Percentiles rank a stretch among this genome's conserved stretches.
Evolutionary conservation across 192 early-diverging fungal genomes (phyloP).

Genomic region (Borealophlyctis nickersoniae): DNA sequence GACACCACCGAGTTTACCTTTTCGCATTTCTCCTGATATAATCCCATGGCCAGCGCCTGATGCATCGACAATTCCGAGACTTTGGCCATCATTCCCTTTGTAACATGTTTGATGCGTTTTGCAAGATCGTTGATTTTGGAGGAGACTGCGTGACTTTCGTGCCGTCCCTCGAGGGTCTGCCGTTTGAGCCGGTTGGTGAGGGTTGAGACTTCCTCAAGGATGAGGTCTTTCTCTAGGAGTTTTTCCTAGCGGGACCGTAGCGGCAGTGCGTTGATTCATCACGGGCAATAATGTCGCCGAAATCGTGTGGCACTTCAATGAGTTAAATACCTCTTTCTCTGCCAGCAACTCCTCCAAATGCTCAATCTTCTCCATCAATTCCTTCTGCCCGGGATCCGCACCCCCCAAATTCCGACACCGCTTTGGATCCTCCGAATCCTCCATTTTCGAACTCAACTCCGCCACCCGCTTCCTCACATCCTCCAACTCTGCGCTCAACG

Average conservation of each 20-base stretch:
- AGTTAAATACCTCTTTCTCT: conserved; percentile 60
- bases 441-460: conserved; percentile 43
- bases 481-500: conserved; percentile 22
- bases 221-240: conserved; percentile 58
- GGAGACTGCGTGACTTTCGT: conserved; percentile 42
- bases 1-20: conserved; percentile 31
- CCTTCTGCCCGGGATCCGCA: conserved; percentile 43
- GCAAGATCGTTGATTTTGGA: conserved; percentile 52
- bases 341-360: conserved; percentile 49
- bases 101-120: conserved; percentile 48
- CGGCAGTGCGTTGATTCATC: neutral
- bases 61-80: conserved; percentile 63
- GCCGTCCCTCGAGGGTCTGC: conserved; percentile 46
- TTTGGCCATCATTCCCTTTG: conserved; percentile 54
- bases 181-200: conserved; percentile 48
- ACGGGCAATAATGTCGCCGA: too few relatives aligned
- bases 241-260: conserved; percentile 49
- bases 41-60: conserved; percentile 54
- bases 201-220: conserved; percentile 51
- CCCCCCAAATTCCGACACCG: conserved; percentile 52
- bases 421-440: conserved; percentile 43
- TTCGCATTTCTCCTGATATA: conserved; percentile 58
- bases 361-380: conserved; percentile 49
- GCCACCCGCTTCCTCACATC: conserved; percentile 25
- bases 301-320: too few relatives aligned